Conservation (phyloP, 169 alveolate species). For the Plasmodium blacklocki region DNA sequence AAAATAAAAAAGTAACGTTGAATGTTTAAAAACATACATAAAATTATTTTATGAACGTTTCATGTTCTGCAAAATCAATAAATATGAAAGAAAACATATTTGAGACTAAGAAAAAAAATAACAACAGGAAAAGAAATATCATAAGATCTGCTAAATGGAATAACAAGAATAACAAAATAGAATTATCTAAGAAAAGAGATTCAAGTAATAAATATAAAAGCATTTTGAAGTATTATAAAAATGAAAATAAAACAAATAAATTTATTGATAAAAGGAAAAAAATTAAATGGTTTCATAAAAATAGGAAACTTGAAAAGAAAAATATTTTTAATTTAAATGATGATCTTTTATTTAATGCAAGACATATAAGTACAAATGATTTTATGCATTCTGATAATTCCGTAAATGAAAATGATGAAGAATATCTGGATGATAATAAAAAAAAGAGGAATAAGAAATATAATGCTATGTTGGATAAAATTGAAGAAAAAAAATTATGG, state of each 20-base stretch:
- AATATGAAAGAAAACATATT: constrained; percentile 46
- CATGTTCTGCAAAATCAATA: background rate
- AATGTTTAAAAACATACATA: no score
- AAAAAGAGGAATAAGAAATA: constrained; percentile 8
- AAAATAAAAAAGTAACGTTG: no score
- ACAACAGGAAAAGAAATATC: constrained; percentile 46
- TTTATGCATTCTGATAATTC: constrained; percentile 11
- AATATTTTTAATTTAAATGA: constrained; percentile 69
- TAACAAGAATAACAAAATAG: constrained; percentile 15
- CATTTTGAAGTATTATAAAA: constrained; percentile 60
- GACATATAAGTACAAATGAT: constrained; percentile 58
- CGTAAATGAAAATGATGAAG: background rate
- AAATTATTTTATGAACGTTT: no score
- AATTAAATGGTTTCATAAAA: constrained; percentile 28
- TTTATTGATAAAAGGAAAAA: constrained; percentile 74
- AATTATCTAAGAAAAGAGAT: constrained; percentile 14
- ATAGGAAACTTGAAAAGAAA: constrained; percentile 20
- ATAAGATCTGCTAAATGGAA: constrained; percentile 12
- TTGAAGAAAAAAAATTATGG: constrained; percentile 36
- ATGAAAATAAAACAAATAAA: constrained; percentile 75
- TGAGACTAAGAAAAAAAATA: constrained; percentile 21
- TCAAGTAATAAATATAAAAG: constrained; percentile 47
- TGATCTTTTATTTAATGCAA: constrained; percentile 18
- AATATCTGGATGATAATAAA: background rate
- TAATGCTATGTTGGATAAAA: constrained; percentile 22